Base-by-base conservation (phyloP, 306 rosid species). In the Coriaria nepalensis region DNA sequence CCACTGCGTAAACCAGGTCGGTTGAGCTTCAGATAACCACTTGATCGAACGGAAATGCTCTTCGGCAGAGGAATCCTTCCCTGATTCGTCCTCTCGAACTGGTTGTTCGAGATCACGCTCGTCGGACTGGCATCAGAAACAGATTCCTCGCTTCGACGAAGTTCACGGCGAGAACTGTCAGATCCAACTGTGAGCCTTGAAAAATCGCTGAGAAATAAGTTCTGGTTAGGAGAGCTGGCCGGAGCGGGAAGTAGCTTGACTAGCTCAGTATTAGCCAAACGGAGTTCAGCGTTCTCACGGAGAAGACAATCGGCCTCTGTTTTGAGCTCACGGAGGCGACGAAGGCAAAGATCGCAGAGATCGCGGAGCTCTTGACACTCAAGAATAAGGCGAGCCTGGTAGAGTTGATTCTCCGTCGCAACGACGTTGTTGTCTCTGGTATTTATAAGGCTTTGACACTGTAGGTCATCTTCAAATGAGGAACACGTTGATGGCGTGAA, bases 1-100 rank as follows among this genome's bases (percentile, higher is more conserved):
- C 51, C 65, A 7, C 13, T 29, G 56, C 53, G 50, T 12, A 43
- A 39, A 10, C 54, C 36, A 6, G 38, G 47, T 15, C n/a, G 62
- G 43, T 40, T 54, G 5, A 34, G 13, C 48, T 66, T 71, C 20
- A 50, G 53, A 40, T 61, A 71, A 11, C 72, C 69, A 6, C 42
- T 43, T 44, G 78, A 71, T 14, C 73, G 60, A 33, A 76, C 72
- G 8, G 82, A 76, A 38, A 76, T 68, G 78, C 73, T 64, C 49
- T 61, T 68, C 2, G 82, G 73, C 38, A 68, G 65, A 1, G 70
- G 20, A 70, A 50, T 44, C 10, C 75, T 54, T 44, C 55, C 61
- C 7, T 8, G 33, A 52, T 8, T 43, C 13, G 6, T 43, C 12
- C 54, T 46, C 7, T 63, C 60, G 53, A 75, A 61, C 42, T 56